Base-by-base conservation (phyloP, 208 protist species). In the Angomonas deanei region DNA sequence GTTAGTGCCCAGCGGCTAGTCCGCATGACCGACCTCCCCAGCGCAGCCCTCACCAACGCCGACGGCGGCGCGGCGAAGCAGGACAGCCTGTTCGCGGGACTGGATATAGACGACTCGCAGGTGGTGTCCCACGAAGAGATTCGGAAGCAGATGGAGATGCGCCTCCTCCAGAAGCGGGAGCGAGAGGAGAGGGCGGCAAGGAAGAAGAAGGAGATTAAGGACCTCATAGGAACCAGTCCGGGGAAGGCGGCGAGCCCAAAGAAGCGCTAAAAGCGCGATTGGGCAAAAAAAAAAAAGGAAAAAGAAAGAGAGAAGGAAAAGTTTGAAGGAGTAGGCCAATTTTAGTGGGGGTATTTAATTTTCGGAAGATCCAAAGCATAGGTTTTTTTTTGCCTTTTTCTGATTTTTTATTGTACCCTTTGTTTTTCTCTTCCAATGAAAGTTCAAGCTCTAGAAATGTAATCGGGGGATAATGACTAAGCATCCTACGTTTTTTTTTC, bases 41-140 rank as follows among this genome's bases (percentile, higher is more conserved):
- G 79, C 61, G 83, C 86, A 36, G 86, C 82, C 64, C 68, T 92
- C 54, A 80, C 69, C 50, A 48, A 32, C 28, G 62, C 49, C 3
- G 48, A 49, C n/a, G 59, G 58, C 24, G 70, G 68, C 34, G 78
- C 73, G 31, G 78, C 82, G 15, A 64, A 74, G 30, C 52, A 59
- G 39, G 21, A 34, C 38, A 38, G 32, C 33, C 46, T n/a, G 28
- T 31, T 46, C 32, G 69, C 71, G 11, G 62, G 69, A 26, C 15
- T 60, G 24, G 82, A 84, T 4, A 21, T 72, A 2, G 85, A 86
- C 30, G 85, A 91, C 34, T 84, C 90, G 55, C 70, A 75, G 28
- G 78, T 96, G 21, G 80, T 96, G 24, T 93, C 84, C 3, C 90
- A 96, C 64, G 85, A 91, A 47, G 82, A 88, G 23, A 64, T 96